phyloP scores from a whole-genome alignment of 2,329 filamentous ascomycete genomes.

The Phyllosticta citrichinensis region DNA sequence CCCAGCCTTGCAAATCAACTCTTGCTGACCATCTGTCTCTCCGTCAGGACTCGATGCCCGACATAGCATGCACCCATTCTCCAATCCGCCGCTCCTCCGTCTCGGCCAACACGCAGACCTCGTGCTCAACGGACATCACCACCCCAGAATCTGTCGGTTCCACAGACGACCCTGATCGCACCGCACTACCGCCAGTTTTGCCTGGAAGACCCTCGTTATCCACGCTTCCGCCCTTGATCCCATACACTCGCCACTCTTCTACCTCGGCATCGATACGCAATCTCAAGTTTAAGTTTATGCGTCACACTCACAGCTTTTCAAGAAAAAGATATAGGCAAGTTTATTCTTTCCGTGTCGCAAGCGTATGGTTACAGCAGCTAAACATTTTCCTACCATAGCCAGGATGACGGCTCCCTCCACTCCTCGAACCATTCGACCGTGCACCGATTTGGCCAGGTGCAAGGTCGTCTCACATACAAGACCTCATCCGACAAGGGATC shows the following conservation, averaged over 20 bases:
- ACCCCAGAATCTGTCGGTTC: conserved; percentile 6
- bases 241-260: conserved; percentile 1
- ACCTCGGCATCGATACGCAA: background rate
- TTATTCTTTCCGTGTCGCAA: background rate
- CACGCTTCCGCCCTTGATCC: background rate
- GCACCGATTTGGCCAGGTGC: conserved; percentile 4
- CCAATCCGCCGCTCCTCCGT: conserved; percentile 8
- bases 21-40: background rate
- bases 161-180: conserved; percentile 2
- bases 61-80: background rate
- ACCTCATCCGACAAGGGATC: conserved; percentile 3
- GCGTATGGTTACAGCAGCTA: background rate
- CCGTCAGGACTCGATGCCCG: background rate
- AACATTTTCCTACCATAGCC: background rate
- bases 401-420: background rate
- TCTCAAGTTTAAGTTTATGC: conserved; percentile 4
- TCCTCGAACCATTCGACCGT: background rate
- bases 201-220: background rate
- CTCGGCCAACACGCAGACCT: conserved; percentile 8
- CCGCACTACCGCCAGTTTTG: background rate
- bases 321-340: background rate
- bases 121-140: conserved; percentile 8
- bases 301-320: background rate
- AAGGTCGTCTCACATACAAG: conserved; percentile 4
- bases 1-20: background rate